Conservation (phyloP, 1,284 basidiomycete species). For the Neonothopanus nambi region DNA sequence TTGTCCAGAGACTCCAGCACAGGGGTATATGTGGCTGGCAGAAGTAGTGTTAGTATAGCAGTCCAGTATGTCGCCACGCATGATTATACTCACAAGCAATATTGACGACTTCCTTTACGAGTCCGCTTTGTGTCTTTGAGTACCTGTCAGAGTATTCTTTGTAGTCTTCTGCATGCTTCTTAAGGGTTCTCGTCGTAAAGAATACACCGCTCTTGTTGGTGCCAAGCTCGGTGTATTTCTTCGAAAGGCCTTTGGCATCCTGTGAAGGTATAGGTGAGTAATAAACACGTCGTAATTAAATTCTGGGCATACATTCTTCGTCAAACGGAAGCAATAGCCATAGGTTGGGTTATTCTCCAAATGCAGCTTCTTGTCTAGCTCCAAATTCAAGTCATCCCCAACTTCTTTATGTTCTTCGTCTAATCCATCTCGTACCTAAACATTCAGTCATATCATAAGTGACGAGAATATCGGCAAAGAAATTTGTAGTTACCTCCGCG, state of each 20-base stretch:
- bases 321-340: conserved; percentile 93
- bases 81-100: conserved; percentile 74
- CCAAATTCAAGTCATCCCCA: conserved; percentile 78
- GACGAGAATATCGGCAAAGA: neutral
- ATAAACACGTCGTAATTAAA: neutral
- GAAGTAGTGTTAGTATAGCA: neutral
- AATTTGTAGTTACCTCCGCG: conserved; percentile 47
- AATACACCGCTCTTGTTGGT: conserved; percentile 89
- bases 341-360: conserved; percentile 91
- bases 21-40: conserved; percentile 83
- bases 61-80: neutral
- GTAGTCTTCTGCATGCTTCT: conserved; percentile 75
- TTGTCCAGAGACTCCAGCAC: conserved; percentile 90
- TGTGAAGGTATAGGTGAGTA: conserved; percentile 30
- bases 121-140: conserved; percentile 71
- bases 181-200: conserved; percentile 86
- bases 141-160: conserved; percentile 74
- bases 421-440: conserved; percentile 72
- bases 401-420: conserved; percentile 82
- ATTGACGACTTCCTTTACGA: conserved; percentile 92
- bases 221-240: conserved; percentile 82
- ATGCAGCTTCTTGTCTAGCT: conserved; percentile 94
- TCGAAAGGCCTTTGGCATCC: conserved; percentile 83
- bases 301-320: conserved; percentile 74
- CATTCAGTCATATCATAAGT: neutral